Base-by-base conservation (phyloP, 192 early-diverging fungal genomes). In the Coemansia erecta region DNA sequence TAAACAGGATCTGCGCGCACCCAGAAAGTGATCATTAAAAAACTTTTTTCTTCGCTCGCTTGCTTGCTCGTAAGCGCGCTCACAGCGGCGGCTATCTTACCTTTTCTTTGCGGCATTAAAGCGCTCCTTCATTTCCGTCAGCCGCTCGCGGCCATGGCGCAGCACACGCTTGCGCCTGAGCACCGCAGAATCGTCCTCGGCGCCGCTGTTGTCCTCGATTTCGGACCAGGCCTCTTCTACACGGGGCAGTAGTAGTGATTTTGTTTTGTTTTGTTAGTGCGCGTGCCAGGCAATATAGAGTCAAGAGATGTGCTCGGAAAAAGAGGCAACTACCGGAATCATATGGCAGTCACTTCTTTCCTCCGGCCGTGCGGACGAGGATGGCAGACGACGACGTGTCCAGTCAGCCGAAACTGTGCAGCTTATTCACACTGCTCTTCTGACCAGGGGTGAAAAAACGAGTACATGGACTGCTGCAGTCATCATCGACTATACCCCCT, bases 171-270 rank as follows among this genome's bases (percentile, higher is more conserved):
- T 77, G 65, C 66, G 71, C 46, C 58, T 63, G 28, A 51, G 40
- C 8, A 72, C 61, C 15, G 62, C 19, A 5, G 50, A 48, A 37
- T 68, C 69, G 54, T 77, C 72, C 8, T 68, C 75, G 22, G 65
- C 41, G 42, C 45, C 65, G 41, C 75, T 77, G 61, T 61, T 61
- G 61, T 77, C 75, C 8, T 77, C 75, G 61, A 77, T 63, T 19
- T 72, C 75, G 15, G 75, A 77, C 75, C 75, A 77, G 58, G 64
- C 54, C 28, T 77, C 75, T 77, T 72, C 58, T 64, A 24, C 26
- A 26, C 26, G 26, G 26, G 26, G 26, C 26, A 26, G 4, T 26
- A 26, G 26, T 26, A 26, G n/a, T n/a, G n/a, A n/a, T n/a, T n/a
- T n/a, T n/a, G n/a, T n/a, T n/a, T 53, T 50, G 14, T 26, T 42